These are phyloP conservation scores for Nectriaceae sp. DNA, from an alignment of 2,329 filamentous ascomycete genomes.

Conservation along the genomic window DNA sequence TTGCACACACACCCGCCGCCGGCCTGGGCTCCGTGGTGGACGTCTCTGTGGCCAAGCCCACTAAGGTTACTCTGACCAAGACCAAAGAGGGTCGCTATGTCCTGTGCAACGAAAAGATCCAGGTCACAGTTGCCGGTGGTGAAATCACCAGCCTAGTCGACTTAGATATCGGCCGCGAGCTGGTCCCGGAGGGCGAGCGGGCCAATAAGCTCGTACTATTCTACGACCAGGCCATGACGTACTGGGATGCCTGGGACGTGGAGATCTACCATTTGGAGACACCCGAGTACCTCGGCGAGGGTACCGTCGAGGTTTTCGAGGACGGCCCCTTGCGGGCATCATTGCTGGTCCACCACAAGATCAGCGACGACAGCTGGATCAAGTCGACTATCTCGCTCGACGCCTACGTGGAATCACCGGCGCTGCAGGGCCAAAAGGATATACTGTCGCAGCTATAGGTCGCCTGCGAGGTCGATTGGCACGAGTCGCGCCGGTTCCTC, in stretches of 20 bases:
- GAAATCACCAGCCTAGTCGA: not conserved
- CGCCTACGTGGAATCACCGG: conserved; percentile 36
- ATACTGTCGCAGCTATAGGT: conserved; percentile 56
- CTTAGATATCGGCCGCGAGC: not conserved
- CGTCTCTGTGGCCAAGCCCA: not conserved
- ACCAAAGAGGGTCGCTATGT: not conserved
- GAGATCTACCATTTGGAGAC: conserved; percentile 65
- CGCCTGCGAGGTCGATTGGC: conserved; percentile 67
- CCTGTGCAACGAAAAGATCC: not conserved
- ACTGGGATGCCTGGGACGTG: conserved; percentile 61
- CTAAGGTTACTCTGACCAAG: not conserved
- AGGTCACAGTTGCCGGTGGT: not conserved
- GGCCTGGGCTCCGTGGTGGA: not conserved
- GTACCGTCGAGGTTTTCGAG: conserved; percentile 47
- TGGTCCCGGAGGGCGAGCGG: not conserved
- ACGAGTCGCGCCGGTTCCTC: conserved; percentile 69
- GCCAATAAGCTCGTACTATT: not conserved
- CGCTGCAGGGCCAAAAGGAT: conserved; percentile 26
- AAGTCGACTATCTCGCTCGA: conserved; percentile 64
- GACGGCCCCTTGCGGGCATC: conserved; percentile 54
- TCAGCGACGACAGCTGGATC: conserved; percentile 65
- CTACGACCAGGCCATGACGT: not conserved
- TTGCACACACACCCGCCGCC: not conserved
- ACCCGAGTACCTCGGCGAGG: conserved; percentile 51
- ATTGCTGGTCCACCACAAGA: conserved; percentile 56